phyloP scores from a whole-genome alignment of 169 alveolate genomes.

The Plasmodium vinckei region DNA sequence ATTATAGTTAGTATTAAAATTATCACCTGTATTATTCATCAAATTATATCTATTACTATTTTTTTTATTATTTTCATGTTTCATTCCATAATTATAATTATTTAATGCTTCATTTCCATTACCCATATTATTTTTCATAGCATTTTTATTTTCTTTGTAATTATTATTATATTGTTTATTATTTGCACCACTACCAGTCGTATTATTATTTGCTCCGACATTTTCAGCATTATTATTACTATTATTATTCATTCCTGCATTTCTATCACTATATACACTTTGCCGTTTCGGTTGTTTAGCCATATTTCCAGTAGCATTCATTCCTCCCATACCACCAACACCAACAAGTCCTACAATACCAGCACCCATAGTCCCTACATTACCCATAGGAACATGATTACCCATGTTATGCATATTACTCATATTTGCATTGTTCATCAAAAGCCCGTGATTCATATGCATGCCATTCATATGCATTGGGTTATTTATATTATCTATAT shows the following conservation, averaged over 20 bases:
- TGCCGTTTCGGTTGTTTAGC: constrained; percentile 40
- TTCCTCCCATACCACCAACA: neutral
- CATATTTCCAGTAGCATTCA: neutral
- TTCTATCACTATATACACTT: constrained; percentile 23
- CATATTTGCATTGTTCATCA: constrained; percentile 6
- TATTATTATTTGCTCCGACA: neutral
- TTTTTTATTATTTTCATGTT: constrained; percentile 10
- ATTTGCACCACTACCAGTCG: neutral
- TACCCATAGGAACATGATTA: neutral
- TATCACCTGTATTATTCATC: neutral
- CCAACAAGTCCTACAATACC: neutral
- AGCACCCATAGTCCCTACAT: neutral
- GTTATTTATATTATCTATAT: constrained; percentile 21
- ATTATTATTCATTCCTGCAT: neutral
- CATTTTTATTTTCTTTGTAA: constrained; percentile 15
- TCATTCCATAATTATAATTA: constrained; percentile 5
- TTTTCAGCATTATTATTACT: neutral
- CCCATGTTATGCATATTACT: neutral
- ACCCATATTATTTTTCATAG: constrained; percentile 8
- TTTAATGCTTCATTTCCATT: neutral
- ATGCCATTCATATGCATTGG: neutral
- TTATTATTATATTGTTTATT: constrained; percentile 3
- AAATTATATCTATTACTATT: constrained; percentile 13
- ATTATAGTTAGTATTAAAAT: constrained; percentile 20
- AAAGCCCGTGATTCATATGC: constrained; percentile 62